Conservation (phyloP, 441 rosid genomes). For the Heliophila coronopifolia region DNA sequence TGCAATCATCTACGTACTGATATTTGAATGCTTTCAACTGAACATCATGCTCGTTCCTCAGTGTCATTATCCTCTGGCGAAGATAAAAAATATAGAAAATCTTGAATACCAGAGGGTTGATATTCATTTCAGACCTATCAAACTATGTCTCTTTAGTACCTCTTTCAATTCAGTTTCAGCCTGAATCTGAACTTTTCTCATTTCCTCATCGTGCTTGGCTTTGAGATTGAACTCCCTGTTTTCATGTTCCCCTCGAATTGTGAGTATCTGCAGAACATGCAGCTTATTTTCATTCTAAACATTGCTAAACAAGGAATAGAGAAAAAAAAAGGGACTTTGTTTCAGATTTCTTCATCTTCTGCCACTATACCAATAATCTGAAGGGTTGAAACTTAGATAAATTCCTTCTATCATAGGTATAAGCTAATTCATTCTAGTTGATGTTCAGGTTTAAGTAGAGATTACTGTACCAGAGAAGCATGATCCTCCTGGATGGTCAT, state of each 20-base stretch:
- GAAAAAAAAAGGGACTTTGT: background rate
- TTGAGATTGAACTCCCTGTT: slow-evolving; percentile 46
- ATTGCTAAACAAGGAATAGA: no score
- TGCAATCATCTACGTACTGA: slow-evolving; percentile 73
- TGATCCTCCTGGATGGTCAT: slow-evolving; percentile 51
- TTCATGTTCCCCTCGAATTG: no score
- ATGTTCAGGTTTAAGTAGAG: background rate
- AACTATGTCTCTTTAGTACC: no score
- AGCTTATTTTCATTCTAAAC: slow-evolving; percentile 9
- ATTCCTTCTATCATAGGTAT: background rate
- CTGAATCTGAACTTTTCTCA: slow-evolving; percentile 47
- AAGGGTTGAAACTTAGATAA: background rate
- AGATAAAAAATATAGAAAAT: no score
- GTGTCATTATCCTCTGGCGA: slow-evolving; percentile 33
- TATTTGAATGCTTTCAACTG: slow-evolving; percentile 53
- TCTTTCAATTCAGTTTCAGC: no score
- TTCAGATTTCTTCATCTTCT: background rate
- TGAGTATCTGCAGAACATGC: slow-evolving; percentile 25
- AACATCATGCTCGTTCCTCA: slow-evolving; percentile 68
- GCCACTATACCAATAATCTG: background rate
- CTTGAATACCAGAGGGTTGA: no score
- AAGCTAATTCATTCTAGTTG: background rate
- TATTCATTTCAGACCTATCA: no score
- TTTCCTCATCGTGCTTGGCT: slow-evolving; percentile 50
- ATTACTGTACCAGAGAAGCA: slow-evolving; percentile 48